phyloP scores from a whole-genome alignment of 2,329 filamentous ascomycete genomes.

The Colletotrichum abscissum region DNA sequence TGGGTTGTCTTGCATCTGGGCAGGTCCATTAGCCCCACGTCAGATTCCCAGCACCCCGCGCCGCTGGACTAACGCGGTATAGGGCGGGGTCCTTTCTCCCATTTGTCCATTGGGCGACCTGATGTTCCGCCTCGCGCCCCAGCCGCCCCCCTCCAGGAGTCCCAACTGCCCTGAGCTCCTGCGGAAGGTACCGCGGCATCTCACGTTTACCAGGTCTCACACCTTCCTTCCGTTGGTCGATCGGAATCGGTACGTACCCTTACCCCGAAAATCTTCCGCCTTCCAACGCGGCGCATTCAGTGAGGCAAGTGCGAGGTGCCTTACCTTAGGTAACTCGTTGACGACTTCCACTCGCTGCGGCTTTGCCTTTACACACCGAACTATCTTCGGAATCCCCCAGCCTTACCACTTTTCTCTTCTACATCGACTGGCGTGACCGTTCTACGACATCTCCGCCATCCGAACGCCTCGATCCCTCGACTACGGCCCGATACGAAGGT shows the following conservation, averaged over 20 bases:
- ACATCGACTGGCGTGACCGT: not conserved
- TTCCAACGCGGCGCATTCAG: slow-evolving; percentile 28
- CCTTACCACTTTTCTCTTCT: not conserved
- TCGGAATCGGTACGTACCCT: slow-evolving; percentile 27
- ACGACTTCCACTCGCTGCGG: slow-evolving; percentile 17
- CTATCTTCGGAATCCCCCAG: not conserved
- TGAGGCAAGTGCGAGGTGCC: slow-evolving; percentile 17
- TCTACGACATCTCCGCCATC: not conserved
- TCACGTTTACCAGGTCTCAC: not conserved
- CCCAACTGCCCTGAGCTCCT: slow-evolving; percentile 12
- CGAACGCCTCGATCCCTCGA: not conserved
- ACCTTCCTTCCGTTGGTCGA: not conserved
- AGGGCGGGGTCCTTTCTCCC: slow-evolving; percentile 23
- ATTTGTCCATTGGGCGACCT: slow-evolving; percentile 22
- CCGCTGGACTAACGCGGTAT: slow-evolving; percentile 10
- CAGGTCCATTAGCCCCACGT: slow-evolving; percentile 33
- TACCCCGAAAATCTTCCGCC: slow-evolving; percentile 30
- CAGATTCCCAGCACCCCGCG: slow-evolving; percentile 33
- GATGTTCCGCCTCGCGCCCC: slow-evolving; percentile 13
- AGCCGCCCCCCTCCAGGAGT: slow-evolving; percentile 2
- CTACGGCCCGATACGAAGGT: not conserved
- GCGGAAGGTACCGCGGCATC: slow-evolving; percentile 15
- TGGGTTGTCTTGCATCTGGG: slow-evolving; percentile 31
- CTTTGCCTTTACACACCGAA: not conserved
- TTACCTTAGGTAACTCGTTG: slow-evolving; percentile 1